Percentiles rank a stretch among this genome's conserved stretches.
phyloP scores from a whole-genome alignment of 306 rosid species.

The Cicer bijugum region DNA sequence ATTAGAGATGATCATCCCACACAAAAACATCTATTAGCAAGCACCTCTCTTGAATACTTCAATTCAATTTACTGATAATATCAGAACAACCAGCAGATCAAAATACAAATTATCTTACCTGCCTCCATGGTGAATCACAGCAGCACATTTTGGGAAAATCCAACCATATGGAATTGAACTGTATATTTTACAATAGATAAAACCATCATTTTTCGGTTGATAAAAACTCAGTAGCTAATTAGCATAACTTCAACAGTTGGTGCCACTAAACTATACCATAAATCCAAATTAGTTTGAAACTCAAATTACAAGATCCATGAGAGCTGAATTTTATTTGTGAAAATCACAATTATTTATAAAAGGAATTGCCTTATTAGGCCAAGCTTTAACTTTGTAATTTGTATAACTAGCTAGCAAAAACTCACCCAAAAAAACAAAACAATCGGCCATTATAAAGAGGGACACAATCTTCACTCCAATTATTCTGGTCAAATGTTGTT shows the following conservation, averaged over 20 bases:
- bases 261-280: constrained; percentile 29
- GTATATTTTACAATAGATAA: constrained; percentile 28
- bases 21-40: constrained; percentile 41
- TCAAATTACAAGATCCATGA: constrained; percentile 17
- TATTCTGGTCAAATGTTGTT: constrained; percentile 49
- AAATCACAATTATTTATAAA: constrained; percentile 13
- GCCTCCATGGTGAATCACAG: constrained; percentile 88
- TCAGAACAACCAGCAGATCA: constrained; percentile 19
- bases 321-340: background rate
- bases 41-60: constrained; percentile 32
- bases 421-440: constrained; percentile 78
- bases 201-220: constrained; percentile 23
- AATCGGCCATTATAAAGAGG: constrained; percentile 55
- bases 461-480: constrained; percentile 57
- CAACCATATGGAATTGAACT: constrained; percentile 74
- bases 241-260: constrained; percentile 6
- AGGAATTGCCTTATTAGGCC: background rate
- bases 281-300: constrained; percentile 31
- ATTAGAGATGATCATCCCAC: constrained; percentile 36
- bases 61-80: constrained; percentile 26
- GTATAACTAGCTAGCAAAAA: constrained; percentile 26
- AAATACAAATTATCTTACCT: constrained; percentile 58
- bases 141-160: constrained; percentile 73
- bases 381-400: constrained; percentile 12
- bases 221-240: background rate